Percentiles rank a stretch among this genome's conserved stretches.
phyloP scores from a whole-genome alignment of 768 basidiomycete species.

The Lentinula edodes region DNA sequence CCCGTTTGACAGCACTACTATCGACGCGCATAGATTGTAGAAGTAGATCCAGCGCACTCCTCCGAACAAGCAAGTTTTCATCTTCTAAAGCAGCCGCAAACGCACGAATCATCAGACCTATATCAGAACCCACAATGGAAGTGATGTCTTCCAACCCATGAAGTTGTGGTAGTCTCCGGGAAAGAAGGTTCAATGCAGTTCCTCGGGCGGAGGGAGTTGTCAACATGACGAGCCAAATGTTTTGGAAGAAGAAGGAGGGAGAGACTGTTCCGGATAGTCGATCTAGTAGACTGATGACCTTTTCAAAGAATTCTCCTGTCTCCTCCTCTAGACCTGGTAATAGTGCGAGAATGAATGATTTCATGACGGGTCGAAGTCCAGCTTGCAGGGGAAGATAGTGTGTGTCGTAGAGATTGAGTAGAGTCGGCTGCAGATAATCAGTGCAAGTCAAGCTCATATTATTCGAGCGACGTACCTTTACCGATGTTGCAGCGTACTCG shows the following conservation, averaged over 20 bases:
- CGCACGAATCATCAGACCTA: conserved; percentile 92
- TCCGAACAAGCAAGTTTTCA: conserved; percentile 84
- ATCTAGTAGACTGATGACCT: conserved; percentile 78
- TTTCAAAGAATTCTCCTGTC: conserved; percentile 95
- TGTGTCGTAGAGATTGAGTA: conserved; percentile 89
- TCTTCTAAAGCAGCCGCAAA: conserved; percentile 91
- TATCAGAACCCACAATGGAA: conserved; percentile 73
- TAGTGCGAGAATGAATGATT: conserved; percentile 89
- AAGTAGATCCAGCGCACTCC: conserved; percentile 82
- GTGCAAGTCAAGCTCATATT: background rate
- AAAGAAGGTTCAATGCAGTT: conserved; percentile 82
- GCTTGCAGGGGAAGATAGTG: conserved; percentile 85
- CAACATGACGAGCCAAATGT: conserved; percentile 90
- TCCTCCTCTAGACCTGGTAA: conserved; percentile 97
- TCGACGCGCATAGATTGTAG: conserved; percentile 72
- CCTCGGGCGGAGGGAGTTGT: conserved; percentile 83
- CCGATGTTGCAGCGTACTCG: conserved; percentile 98
- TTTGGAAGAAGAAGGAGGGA: conserved; percentile 89
- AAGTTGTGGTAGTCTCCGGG: conserved; percentile 71
- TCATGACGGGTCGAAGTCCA: conserved; percentile 82
- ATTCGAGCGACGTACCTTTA: conserved; percentile 53
- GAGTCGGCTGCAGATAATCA: conserved; percentile 52
- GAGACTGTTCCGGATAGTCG: conserved; percentile 80
- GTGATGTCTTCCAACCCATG: conserved; percentile 69
- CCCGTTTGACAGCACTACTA: conserved; percentile 61